Evolutionary conservation across 2,329 filamentous ascomycete genomes (phyloP).

Genomic region (Capronia americana): DNA sequence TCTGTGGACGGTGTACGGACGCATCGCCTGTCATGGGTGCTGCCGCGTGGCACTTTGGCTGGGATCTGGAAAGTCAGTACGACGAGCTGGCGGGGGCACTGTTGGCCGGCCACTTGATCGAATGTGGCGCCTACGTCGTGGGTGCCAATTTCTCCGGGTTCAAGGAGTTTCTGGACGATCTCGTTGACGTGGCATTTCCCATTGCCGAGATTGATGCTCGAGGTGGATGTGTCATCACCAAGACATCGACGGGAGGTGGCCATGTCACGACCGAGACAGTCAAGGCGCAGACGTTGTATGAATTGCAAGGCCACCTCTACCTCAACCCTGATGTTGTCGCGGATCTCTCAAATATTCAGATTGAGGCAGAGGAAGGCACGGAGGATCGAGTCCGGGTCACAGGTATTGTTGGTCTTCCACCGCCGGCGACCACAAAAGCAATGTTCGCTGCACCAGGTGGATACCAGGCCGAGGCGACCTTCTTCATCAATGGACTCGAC

Average conservation of each 20-base stretch:
- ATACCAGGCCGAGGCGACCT: conserved; percentile 49
- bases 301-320: conserved; percentile 40
- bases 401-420: conserved; percentile 50
- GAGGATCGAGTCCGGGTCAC: no score
- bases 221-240: conserved; percentile 36
- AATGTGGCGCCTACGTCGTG: no score
- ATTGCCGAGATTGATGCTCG: conserved; percentile 39
- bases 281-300: conserved; percentile 42
- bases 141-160: no score
- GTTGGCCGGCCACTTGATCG: no score
- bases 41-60: conserved; percentile 47
- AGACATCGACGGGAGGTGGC: conserved; percentile 44
- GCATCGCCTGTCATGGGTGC: no score
- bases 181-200: conserved; percentile 39
- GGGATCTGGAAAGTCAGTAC: no score
- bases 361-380: no score
- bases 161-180: conserved; percentile 23
- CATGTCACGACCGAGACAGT: conserved; percentile 36
- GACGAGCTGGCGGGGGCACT: no score
- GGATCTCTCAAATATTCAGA: conserved; percentile 50
- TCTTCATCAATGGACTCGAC: conserved; percentile 44
- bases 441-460: conserved; percentile 49
- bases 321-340: conserved; percentile 28
- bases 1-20: no score
- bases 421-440: conserved; percentile 53